Percentiles rank a stretch among this genome's conserved stretches.
These are phyloP conservation scores for Citrus glauca DNA, from an alignment of 345 rosid species.

Conservation along the genomic window DNA sequence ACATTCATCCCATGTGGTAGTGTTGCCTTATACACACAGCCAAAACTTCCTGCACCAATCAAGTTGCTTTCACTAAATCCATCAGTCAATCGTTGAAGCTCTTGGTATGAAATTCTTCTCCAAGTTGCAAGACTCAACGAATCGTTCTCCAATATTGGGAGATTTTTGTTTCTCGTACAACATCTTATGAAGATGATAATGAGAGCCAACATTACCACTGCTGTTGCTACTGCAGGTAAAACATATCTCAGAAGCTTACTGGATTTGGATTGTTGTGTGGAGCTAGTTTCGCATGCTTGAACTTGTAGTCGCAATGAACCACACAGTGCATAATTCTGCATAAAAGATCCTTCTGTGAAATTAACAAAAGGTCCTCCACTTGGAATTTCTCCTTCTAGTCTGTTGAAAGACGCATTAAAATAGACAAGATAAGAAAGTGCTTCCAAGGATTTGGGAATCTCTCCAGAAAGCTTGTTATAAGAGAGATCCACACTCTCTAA, in stretches of 20 bases:
- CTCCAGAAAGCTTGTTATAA: neutral
- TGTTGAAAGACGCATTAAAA: neutral
- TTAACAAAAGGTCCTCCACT: neutral
- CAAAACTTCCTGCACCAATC: slow-evolving; percentile 1
- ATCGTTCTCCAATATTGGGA: neutral
- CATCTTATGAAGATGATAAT: neutral
- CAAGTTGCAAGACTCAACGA: neutral
- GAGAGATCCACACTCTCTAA: slow-evolving; percentile 12
- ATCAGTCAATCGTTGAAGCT: neutral
- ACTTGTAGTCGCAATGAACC: slow-evolving; percentile 1
- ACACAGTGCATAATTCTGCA: neutral
- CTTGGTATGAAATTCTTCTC: neutral
- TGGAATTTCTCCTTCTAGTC: neutral
- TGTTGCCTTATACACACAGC: neutral
- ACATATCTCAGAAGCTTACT: neutral
- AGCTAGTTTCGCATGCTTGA: neutral
- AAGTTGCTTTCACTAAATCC: neutral
- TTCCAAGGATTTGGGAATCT: neutral
- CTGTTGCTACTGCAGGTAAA: neutral
- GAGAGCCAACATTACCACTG: neutral
- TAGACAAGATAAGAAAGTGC: neutral
- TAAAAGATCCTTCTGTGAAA: neutral
- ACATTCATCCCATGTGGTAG: neutral
- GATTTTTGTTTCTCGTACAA: neutral
- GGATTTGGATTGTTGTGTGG: neutral